Evolutionary conservation across 441 rosid genomes (phyloP), one percentile per base, ranked within the genome.

Genomic region (Corymbia calophylla): DNA sequence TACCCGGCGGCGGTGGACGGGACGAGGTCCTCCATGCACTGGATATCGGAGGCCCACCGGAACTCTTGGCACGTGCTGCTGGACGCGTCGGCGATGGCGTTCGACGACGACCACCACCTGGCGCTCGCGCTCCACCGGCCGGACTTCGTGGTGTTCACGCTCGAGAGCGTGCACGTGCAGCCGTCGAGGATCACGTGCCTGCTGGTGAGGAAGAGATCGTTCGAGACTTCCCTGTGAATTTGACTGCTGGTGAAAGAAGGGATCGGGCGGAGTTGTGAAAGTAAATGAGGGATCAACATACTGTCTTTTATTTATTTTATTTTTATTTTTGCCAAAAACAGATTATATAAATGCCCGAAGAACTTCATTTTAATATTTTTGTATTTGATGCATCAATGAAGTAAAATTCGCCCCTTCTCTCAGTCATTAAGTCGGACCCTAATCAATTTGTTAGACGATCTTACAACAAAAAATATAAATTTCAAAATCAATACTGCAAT

Each of bases 21-120:
- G 47, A 93, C 92, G 35, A 95, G 93, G 23, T 93, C 92, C 64
- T 93, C 98, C 2, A 95, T 93, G 97, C 97, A 96, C 87, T 96
- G 98, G 98, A 93, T 95, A 19, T 96, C 97, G 4, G 98, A 96
- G 91, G 97, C 96, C 39, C 98, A 95, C 85, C 89, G 97, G 88
- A 96, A 95, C 90, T 94, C 96, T 32, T 96, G 98, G 98, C 97
- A 94, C 44, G 97, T 96, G 44, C 92, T 94, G 86, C 93, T 95
- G 1, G 97, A 96, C 60, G 95, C 96, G 23, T 91, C 96, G 27
- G 95, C 93, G 21, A 90, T 94, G 29, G 94, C 93, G 32, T 92
- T 89, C 5, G 95, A 95, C 35, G 90, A 93, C 91, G 95, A 94
- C 66, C 89, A 92, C 49, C 82, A 73, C 82, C 64, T 94, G 90